A percentile compares a stretch with the other conserved stretches of the same genome.
These are phyloP conservation scores for Macadamia tetraphylla DNA, from an alignment of 164 flowering plant genomes.

Conservation along the genomic window DNA sequence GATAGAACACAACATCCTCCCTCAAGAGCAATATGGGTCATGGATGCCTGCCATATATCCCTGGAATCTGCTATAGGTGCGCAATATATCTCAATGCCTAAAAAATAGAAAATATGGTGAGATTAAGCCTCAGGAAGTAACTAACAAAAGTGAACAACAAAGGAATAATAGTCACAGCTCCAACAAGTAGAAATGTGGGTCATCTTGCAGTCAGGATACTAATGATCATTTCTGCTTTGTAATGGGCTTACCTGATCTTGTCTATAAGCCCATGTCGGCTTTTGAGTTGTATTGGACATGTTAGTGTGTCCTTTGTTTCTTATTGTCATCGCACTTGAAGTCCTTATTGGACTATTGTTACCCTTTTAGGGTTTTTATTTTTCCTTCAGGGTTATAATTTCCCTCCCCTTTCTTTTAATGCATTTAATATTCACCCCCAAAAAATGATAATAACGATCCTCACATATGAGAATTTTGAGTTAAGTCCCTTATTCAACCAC, in stretches of 20 bases:
- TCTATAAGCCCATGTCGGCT: too few relatives aligned
- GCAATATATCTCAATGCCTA: conserved; percentile 76
- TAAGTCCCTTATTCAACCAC: neutral
- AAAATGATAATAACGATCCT: too few relatives aligned
- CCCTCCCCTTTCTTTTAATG: too few relatives aligned
- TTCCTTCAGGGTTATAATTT: too few relatives aligned
- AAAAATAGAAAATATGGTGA: neutral
- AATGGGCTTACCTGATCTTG: too few relatives aligned
- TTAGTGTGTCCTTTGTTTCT: too few relatives aligned
- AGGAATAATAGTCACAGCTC: neutral
- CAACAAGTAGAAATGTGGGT: too few relatives aligned
- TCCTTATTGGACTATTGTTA: too few relatives aligned
- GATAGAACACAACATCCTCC: conserved; percentile 91
- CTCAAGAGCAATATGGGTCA: conserved; percentile 89
- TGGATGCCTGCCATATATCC: conserved; percentile 75
- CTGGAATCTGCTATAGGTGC: conserved; percentile 82
- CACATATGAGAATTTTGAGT: neutral
- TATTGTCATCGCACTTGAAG: too few relatives aligned
- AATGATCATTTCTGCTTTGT: too few relatives aligned
- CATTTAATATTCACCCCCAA: neutral
- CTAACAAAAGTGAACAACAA: neutral
- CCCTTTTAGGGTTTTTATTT: too few relatives aligned
- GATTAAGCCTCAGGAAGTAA: neutral
- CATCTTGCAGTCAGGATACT: neutral
- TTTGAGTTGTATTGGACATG: too few relatives aligned